Evolutionary conservation across 768 basidiomycete genomes (phyloP).

Genomic region (Mycena metata): DNA sequence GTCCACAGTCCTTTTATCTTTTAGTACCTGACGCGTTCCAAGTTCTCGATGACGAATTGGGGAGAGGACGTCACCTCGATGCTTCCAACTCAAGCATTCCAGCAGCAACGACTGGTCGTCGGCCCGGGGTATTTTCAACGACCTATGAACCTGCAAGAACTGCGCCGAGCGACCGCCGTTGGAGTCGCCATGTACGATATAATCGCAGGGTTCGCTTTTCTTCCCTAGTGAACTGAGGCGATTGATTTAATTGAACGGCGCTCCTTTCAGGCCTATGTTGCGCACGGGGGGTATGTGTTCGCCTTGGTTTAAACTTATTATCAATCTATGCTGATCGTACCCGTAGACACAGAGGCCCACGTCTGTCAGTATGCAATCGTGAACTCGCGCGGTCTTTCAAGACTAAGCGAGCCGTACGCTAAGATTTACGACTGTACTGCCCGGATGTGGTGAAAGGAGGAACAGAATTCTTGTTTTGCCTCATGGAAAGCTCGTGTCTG

Average conservation of each 20-base stretch:
- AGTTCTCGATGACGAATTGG: slow-evolving; percentile 6
- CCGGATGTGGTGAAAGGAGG: too few relatives aligned
- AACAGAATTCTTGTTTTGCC: too few relatives aligned
- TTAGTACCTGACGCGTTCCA: too few relatives aligned
- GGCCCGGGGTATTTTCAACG: neutral
- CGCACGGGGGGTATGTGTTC: neutral
- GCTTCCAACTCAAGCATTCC: too few relatives aligned
- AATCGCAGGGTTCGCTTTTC: slow-evolving; percentile 2
- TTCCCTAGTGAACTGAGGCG: too few relatives aligned
- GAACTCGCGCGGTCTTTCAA: neutral
- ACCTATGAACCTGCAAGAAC: neutral
- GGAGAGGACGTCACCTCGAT: neutral
- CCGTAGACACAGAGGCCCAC: neutral
- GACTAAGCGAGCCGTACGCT: neutral
- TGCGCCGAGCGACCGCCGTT: neutral
- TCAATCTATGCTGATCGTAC: neutral
- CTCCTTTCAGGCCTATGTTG: too few relatives aligned
- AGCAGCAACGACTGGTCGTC: neutral
- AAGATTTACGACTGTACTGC: slow-evolving; percentile 2
- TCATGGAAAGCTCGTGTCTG: too few relatives aligned
- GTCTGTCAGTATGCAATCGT: slow-evolving; percentile 4
- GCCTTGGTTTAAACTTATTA: too few relatives aligned
- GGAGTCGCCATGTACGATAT: neutral
- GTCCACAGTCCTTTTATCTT: neutral
- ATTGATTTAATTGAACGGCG: too few relatives aligned